These are phyloP conservation scores for Pinus taeda DNA, from an alignment of 75 land plant genomes.

Conservation along the genomic window DNA sequence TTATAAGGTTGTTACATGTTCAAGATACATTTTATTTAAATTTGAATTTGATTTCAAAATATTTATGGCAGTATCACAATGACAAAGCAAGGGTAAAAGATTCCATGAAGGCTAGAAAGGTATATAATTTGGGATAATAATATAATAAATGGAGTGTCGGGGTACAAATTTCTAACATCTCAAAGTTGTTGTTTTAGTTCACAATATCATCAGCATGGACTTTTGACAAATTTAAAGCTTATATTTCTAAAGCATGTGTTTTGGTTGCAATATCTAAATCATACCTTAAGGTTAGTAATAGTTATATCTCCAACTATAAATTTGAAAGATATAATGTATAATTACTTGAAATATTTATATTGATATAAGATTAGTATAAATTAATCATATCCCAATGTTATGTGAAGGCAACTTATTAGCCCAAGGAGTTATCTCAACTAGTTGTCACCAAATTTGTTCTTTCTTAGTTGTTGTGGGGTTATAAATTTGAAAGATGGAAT, in stretches of 20 bases:
- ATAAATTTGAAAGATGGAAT: no score
- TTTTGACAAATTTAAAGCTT: constrained; percentile 77
- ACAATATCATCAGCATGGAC: constrained; percentile 52
- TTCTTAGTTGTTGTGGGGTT: no score
- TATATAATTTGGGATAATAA: constrained; percentile 16
- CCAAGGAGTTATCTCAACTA: no score
- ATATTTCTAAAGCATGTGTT: constrained; percentile 47
- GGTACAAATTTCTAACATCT: not conserved
- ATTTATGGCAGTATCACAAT: constrained; percentile 61
- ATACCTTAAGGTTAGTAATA: constrained; percentile 68
- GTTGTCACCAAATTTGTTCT: no score
- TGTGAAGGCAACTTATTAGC: no score
- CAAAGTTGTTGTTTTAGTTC: constrained; percentile 32
- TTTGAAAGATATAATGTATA: no score
- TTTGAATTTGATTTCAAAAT: constrained; percentile 2
- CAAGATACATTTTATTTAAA: not conserved
- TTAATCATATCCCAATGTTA: no score
- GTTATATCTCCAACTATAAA: not conserved
- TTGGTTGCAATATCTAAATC: constrained; percentile 59
- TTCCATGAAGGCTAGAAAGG: constrained; percentile 69
- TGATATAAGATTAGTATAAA: no score
- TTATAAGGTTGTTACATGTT: not conserved
- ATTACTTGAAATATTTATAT: no score
- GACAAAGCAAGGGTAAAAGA: constrained; percentile 85
- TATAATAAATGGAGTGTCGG: not conserved